Conservation (phyloP, 148 eudicot species). For the Euryodendron excelsum region DNA sequence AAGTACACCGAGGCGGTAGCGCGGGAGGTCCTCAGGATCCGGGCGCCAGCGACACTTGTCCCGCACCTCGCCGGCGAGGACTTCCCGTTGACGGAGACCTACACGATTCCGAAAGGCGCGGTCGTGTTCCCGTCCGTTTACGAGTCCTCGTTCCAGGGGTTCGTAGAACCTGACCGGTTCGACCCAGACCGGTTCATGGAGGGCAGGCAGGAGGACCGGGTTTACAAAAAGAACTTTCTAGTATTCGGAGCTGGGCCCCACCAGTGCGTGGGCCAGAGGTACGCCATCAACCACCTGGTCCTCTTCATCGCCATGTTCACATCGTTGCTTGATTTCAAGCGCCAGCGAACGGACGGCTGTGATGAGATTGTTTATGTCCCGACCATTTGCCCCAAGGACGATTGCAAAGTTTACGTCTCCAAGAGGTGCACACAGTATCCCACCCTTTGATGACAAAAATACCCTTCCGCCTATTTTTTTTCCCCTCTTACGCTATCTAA, state of each 20-base stretch:
- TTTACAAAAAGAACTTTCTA: too few relatives aligned
- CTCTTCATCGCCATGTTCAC: constrained; percentile 71
- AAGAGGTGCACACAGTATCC: constrained; percentile 27
- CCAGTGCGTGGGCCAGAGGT: constrained; percentile 89
- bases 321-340: constrained; percentile 57
- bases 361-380: constrained; percentile 71
- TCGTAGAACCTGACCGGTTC: constrained; percentile 52
- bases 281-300: constrained; percentile 65
- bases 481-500: background rate
- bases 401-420: constrained; percentile 58
- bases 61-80: constrained; percentile 76
- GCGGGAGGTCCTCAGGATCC: constrained; percentile 64
- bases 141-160: constrained; percentile 90
- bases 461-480: too few relatives aligned
- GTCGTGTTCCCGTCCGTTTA: constrained; percentile 80
- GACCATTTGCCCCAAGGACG: constrained; percentile 81
- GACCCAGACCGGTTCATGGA: background rate
- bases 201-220: too few relatives aligned
- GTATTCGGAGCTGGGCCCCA: constrained; percentile 37
- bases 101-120: constrained; percentile 66
- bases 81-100: constrained; percentile 46
- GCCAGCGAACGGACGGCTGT: constrained; percentile 68
- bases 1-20: constrained; percentile 89
- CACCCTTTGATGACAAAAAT: constrained; percentile 13
- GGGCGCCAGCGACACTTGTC: constrained; percentile 78